phyloP scores from a whole-genome alignment of 2,329 filamentous ascomycete species.

The Fusarium sp. region DNA sequence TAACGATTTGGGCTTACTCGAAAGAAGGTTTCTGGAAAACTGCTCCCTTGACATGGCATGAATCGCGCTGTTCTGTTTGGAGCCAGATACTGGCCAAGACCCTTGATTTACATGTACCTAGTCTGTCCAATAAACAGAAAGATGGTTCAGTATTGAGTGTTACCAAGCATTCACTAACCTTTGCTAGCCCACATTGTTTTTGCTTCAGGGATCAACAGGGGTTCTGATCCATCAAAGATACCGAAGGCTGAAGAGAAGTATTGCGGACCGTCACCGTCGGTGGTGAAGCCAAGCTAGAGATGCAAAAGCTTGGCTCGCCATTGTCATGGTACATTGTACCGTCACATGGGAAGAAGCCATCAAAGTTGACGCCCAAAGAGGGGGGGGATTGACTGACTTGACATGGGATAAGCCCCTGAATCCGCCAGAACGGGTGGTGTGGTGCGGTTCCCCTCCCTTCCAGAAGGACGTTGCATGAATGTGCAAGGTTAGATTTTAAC shows the following conservation, averaged over 20 bases:
- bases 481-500: slow-evolving; percentile 14
- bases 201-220: slow-evolving; percentile 41
- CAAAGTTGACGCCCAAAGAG: slow-evolving; percentile 34
- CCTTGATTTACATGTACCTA: slow-evolving; percentile 16
- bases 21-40: slow-evolving; percentile 24
- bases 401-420: slow-evolving; percentile 41
- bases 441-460: slow-evolving; percentile 43
- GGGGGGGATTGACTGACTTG: background rate
- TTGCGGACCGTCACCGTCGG: background rate
- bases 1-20: background rate
- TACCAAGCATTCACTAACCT: slow-evolving; percentile 33
- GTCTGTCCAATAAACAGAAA: slow-evolving; percentile 10
- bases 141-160: slow-evolving; percentile 8
- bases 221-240: slow-evolving; percentile 12
- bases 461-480: slow-evolving; percentile 42
- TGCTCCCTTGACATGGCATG: slow-evolving; percentile 21
- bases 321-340: background rate
- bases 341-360: slow-evolving; percentile 25
- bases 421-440: slow-evolving; percentile 42
- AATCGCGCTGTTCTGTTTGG: slow-evolving; percentile 8
- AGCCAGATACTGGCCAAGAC: slow-evolving; percentile 21
- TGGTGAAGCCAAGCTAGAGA: slow-evolving; percentile 1
- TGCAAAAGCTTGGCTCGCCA: slow-evolving; percentile 7
- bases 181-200: slow-evolving; percentile 17
- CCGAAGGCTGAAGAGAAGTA: background rate